These are phyloP conservation scores for Kurtzmaniella natalensis DNA, from an alignment of 1,139 yeast genomes.

Conservation along the genomic window DNA sequence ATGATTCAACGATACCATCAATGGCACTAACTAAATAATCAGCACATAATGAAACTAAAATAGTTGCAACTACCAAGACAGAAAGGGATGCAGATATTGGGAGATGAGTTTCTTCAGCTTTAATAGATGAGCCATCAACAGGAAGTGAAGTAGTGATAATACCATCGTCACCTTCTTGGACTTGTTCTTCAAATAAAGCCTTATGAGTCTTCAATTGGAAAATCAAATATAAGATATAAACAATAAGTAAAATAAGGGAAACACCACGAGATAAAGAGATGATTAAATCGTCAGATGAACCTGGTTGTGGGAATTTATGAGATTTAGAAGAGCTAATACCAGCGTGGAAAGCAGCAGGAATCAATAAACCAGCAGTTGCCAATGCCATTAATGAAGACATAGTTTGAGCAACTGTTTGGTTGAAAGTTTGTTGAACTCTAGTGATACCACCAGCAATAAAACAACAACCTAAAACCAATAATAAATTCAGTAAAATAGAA, in stretches of 20 bases:
- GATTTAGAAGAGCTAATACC: slow-evolving; percentile 52
- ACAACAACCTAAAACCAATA: slow-evolving; percentile 92
- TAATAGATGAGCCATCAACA: slow-evolving; percentile 23
- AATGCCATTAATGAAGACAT: slow-evolving; percentile 93
- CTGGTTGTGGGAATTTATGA: slow-evolving; percentile 36
- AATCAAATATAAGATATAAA: slow-evolving; percentile 72
- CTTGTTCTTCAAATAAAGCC: slow-evolving; percentile 41
- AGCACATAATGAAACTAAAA: slow-evolving; percentile 87
- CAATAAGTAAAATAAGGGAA: slow-evolving; percentile 68
- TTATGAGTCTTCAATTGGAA: slow-evolving; percentile 91
- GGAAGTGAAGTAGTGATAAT: slow-evolving; percentile 29
- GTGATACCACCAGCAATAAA: slow-evolving; percentile 90
- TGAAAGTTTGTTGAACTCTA: slow-evolving; percentile 80
- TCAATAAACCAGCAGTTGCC: slow-evolving; percentile 79
- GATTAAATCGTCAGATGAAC: slow-evolving; percentile 46
- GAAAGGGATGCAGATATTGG: slow-evolving; percentile 37
- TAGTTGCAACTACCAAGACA: slow-evolving; percentile 59
- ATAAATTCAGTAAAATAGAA: slow-evolving; percentile 78
- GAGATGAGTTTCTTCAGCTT: slow-evolving; percentile 29
- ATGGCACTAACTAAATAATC: slow-evolving; percentile 91
- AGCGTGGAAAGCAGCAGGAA: slow-evolving; percentile 96
- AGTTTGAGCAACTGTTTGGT: slow-evolving; percentile 95
- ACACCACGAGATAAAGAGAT: slow-evolving; percentile 83
- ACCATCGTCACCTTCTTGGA: slow-evolving; percentile 34
- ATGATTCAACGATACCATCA: slow-evolving; percentile 75